Evolutionary conservation across 371 early-diverging fungal genomes (phyloP), one percentile per base, ranked within the genome.

Genomic region (Mortierella sp.): DNA sequence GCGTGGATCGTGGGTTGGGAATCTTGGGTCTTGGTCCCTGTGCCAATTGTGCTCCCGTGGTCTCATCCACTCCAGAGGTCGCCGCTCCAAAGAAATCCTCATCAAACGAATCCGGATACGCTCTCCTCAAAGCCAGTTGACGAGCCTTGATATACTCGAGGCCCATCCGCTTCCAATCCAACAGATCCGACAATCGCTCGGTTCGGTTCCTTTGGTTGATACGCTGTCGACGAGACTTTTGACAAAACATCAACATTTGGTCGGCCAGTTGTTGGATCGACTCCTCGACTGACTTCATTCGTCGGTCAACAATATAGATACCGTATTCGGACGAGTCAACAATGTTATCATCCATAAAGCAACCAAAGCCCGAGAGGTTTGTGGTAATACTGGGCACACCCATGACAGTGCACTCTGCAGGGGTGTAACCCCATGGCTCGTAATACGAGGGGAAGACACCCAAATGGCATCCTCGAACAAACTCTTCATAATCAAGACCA

Each of bases 151-250:
- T 93, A 84, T 98, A 98, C 81, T 97, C 98, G 44, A 95, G 87
- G 30, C 98, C 98, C 96, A 97, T 95, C 44, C 96, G 91, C 83
- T 97, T 97, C 98, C 98, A 98, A 81, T 98, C 98, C 68, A 98
- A 86, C n/a, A 98, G 87, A 84, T 98, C 98, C 7, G 93, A 91
- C 21, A 97, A 89, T 5, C 98, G 90, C 66, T 98, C 98, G 0
- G 96, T 96, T 79, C 98, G 93, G 87, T 98, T 98, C 72, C 98
- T 93, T 82, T 95, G 96, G 88, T 96, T 97, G 86, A 96, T 97
- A 70, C 98, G 93, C 82, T 98, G 97, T 70, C 98, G 95, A 25
- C 97, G 91, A 1, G 96, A 89, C 89, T 97, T 97, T 82, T 92
- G 90, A 80, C 94, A 93, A 76, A 97, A 98, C 50, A 93, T 86